A percentile compares a stretch with the other conserved stretches of the same genome.
These are phyloP conservation scores for Pezicula radicicola DNA, from an alignment of 2,329 filamentous ascomycete genomes.

Conservation along the genomic window DNA sequence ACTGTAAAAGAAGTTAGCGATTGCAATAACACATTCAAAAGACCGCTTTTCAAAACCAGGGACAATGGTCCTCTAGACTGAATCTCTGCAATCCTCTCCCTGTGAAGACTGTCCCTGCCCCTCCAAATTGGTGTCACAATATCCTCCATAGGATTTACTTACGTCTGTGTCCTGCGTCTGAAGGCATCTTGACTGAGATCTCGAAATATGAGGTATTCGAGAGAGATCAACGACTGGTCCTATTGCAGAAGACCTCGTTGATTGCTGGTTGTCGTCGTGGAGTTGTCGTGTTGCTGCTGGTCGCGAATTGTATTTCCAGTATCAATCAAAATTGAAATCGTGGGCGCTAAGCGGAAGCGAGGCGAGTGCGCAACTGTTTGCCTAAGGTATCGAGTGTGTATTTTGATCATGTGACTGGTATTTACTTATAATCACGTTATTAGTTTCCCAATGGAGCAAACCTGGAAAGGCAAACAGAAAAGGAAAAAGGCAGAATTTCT, in stretches of 20 bases:
- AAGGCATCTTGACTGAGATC: slow-evolving; percentile 73
- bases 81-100: neutral
- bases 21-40: slow-evolving; percentile 9
- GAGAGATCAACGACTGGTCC: slow-evolving; percentile 28
- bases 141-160: slow-evolving; percentile 45
- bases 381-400: too few relatives aligned
- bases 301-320: slow-evolving; percentile 8
- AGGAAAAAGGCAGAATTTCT: too few relatives aligned
- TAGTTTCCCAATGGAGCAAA: too few relatives aligned
- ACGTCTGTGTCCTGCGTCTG: slow-evolving; percentile 86
- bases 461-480: too few relatives aligned
- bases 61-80: neutral
- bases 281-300: slow-evolving; percentile 15
- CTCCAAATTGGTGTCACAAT: neutral
- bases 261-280: slow-evolving; percentile 24
- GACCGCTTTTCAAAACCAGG: neutral
- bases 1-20: slow-evolving; percentile 48
- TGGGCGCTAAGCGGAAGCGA: neutral
- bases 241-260: slow-evolving; percentile 27
- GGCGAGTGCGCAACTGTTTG: neutral
- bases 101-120: neutral
- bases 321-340: neutral
- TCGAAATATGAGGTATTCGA: slow-evolving; percentile 40
- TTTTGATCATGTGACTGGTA: too few relatives aligned
- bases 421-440: too few relatives aligned